These are phyloP conservation scores for Dittrichia graveolens DNA, from an alignment of 129 eudicot species.

Conservation along the genomic window DNA sequence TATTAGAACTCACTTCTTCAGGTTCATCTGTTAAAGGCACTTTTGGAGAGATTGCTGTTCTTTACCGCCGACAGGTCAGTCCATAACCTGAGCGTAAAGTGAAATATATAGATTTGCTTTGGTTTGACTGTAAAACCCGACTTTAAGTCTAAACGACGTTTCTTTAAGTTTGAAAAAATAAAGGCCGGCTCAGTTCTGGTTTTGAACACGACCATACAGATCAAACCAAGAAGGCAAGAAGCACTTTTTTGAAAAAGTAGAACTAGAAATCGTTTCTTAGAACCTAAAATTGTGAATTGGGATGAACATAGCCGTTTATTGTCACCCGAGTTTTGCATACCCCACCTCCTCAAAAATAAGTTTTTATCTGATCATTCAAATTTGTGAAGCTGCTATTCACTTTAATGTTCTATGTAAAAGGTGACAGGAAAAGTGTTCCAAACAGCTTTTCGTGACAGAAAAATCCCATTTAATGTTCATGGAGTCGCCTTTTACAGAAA, in stretches of 20 bases:
- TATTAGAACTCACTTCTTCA: slow-evolving; percentile 68
- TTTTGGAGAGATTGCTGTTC: slow-evolving; percentile 83
- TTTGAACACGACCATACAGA: background rate
- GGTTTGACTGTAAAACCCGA: background rate
- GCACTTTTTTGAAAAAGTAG: background rate
- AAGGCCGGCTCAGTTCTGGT: background rate
- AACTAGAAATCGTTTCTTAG: background rate
- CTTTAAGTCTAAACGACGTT: too few species aligned
- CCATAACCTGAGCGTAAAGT: slow-evolving; percentile 11
- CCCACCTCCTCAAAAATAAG: background rate
- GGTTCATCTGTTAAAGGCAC: slow-evolving; percentile 59
- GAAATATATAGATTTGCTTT: background rate
- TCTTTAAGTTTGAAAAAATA: background rate
- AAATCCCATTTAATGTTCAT: slow-evolving; percentile 85
- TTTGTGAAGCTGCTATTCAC: slow-evolving; percentile 24
- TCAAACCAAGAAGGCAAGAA: background rate
- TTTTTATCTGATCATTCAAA: background rate
- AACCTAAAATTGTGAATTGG: background rate
- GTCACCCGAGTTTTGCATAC: background rate
- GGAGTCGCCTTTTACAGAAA: slow-evolving; percentile 96
- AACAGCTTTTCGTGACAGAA: slow-evolving; percentile 74
- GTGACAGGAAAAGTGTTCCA: slow-evolving; percentile 86
- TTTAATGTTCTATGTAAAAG: slow-evolving; percentile 39
- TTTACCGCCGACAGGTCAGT: slow-evolving; percentile 95
- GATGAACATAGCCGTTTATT: background rate